Conservation (phyloP, 768 basidiomycete species). For the Collybiopsis confluens region DNA sequence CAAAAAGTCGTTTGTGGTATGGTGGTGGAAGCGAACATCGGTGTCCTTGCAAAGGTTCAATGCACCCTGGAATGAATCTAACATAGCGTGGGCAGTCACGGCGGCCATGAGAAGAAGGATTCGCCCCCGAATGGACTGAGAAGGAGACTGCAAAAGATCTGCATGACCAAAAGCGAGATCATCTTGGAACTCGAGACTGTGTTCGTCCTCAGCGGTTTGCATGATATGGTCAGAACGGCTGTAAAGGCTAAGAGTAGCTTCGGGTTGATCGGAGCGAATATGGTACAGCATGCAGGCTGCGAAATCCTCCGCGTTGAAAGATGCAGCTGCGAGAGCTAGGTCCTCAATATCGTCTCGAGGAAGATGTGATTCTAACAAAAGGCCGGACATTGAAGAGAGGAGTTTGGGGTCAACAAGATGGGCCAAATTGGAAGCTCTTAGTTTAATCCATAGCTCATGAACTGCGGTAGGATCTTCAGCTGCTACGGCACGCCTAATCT, state of each 20-base stretch:
- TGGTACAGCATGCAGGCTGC: conserved; percentile 44
- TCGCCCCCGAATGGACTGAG: conserved; percentile 24
- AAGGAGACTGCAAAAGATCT: conserved; percentile 8
- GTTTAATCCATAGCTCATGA: conserved; percentile 34
- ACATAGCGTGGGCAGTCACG: conserved; percentile 58
- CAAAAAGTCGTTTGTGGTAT: conserved; percentile 35
- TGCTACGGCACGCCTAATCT: conserved; percentile 34
- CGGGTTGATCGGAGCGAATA: conserved; percentile 36
- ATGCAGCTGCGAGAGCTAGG: conserved; percentile 46
- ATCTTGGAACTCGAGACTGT: conserved; percentile 17
- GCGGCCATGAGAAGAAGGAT: conserved; percentile 44
- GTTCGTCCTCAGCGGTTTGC: conserved; percentile 18
- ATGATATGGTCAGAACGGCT: conserved; percentile 27
- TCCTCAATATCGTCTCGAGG: conserved; percentile 30
- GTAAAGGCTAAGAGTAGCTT: conserved; percentile 42
- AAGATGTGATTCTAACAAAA: conserved; percentile 26
- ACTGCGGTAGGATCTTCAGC: conserved; percentile 26
- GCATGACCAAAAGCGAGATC: conserved; percentile 21
- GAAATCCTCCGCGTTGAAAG: conserved; percentile 43
- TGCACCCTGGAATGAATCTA: conserved; percentile 54
- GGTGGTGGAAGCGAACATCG: conserved; percentile 29
- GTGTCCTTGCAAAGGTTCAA: conserved; percentile 38
- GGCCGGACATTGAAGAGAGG: conserved; percentile 32
- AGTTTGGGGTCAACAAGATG: conserved; percentile 41
- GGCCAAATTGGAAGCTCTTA: conserved; percentile 40